These are phyloP conservation scores for Durotheca rogersii DNA, from an alignment of 495 filamentous ascomycete genomes.

Conservation along the genomic window DNA sequence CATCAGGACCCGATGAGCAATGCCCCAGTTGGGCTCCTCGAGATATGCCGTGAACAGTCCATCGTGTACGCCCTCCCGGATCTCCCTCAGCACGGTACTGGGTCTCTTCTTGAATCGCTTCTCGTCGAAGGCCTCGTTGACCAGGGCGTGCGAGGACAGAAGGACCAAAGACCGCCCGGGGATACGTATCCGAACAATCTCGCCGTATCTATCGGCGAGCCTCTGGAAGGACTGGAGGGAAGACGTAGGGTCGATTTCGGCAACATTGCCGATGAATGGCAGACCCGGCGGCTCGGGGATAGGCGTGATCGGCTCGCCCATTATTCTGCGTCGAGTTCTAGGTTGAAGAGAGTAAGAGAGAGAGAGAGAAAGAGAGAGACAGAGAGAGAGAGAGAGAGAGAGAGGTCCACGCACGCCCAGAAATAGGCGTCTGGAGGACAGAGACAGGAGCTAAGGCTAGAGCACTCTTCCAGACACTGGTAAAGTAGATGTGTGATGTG, in stretches of 20 bases:
- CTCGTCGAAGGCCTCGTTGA: conserved; percentile 69
- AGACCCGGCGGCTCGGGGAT: conserved; percentile 35
- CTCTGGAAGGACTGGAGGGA: conserved; percentile 24
- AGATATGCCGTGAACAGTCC: conserved; percentile 64
- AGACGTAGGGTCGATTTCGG: conserved; percentile 27
- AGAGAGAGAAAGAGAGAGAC: no score
- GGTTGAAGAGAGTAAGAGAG: no score
- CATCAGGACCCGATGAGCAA: conserved; percentile 64
- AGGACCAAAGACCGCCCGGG: conserved; percentile 37
- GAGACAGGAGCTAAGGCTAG: no score
- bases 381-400: no score
- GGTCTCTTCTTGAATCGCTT: conserved; percentile 63
- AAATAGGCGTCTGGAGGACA: no score
- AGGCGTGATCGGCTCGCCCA: no score
- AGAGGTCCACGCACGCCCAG: no score
- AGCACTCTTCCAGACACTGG: no score
- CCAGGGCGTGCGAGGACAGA: conserved; percentile 54
- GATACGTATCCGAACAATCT: conserved; percentile 32
- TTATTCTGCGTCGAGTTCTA: no score
- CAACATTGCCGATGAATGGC: conserved; percentile 33
- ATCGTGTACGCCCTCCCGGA: conserved; percentile 61
- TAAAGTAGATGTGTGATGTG: no score
- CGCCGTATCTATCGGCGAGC: conserved; percentile 36
- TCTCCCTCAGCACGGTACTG: conserved; percentile 40
- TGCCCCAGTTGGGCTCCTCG: conserved; percentile 66